Evolutionary conservation across 306 rosid genomes (phyloP).

Genomic region (Quercus glauca): DNA sequence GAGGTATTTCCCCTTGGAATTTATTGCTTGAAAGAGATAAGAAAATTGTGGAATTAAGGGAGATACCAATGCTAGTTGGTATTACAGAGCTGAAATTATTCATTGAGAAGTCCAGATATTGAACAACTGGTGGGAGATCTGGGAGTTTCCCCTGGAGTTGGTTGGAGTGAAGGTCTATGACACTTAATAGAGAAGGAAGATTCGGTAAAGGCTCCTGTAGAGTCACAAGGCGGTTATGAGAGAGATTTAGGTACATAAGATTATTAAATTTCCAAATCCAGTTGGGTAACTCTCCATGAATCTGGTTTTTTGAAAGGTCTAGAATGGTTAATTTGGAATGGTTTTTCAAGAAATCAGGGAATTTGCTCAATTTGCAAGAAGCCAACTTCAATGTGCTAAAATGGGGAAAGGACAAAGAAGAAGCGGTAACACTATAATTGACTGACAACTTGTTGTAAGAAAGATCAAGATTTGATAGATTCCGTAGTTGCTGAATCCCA

Average conservation of each 20-base stretch:
- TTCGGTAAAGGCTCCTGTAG: constrained; percentile 1
- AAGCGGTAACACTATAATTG: not conserved
- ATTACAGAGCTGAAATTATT: constrained; percentile 35
- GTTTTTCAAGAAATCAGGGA: constrained; percentile 41
- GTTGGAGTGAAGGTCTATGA: constrained; percentile 44
- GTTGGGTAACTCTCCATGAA: constrained; percentile 25
- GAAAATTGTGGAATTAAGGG: not conserved
- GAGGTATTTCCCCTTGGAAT: constrained; percentile 20
- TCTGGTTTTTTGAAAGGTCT: constrained; percentile 49
- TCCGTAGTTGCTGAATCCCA: not conserved
- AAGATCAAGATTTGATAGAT: constrained; percentile 37
- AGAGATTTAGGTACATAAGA: constrained; percentile 30
- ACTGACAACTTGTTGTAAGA: constrained; percentile 33
- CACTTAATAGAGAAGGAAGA: rapidly evolving
- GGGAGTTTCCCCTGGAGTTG: constrained; percentile 30
- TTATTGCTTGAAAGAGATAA: not conserved
- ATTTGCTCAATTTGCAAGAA: constrained; percentile 16
- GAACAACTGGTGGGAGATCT: rapidly evolving
- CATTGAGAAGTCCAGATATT: constrained; percentile 33
- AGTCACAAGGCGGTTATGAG: constrained; percentile 19
- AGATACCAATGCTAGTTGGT: constrained; percentile 9
- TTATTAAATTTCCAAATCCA: constrained; percentile 22
- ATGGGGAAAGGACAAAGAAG: not conserved
- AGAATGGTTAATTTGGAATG: not conserved
- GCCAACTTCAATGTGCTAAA: constrained; percentile 21